Base-by-base conservation (phyloP, 371 early-diverging fungal genomes). In the Mortierella sp. region DNA sequence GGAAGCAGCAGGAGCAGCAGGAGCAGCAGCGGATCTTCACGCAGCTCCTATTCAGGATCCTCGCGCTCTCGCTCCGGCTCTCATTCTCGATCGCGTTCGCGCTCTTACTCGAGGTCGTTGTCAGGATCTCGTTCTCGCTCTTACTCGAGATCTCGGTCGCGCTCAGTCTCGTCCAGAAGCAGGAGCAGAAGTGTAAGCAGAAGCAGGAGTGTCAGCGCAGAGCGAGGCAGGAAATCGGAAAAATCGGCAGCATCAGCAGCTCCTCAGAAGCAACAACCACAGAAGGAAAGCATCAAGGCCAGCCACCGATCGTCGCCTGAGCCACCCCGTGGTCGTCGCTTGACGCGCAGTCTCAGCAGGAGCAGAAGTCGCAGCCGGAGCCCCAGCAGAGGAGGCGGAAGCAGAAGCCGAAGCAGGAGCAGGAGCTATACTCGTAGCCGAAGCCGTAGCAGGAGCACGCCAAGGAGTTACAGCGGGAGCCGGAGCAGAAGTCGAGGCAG, bases 331-430 rank as follows among this genome's bases (percentile, higher is more conserved):
- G 81, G 81, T 18, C 76, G 76, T 12, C 44, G 73, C 4, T 24
- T 46, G 41, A 76, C 65, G 4, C 71, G 80, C 29, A 75, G 72
- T 54, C 48, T 56, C 14, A 75, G 76, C 46, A 68, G 71, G 29
- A 77, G 82, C 49, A 29, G 56, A 32, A 82, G 82, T 35, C 63
- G 79, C 32, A 78, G 83, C 49, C 73, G 81, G 14, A 81, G 81
- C 21, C 41, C 41, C 4, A 82, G 82, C 75, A 75, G 75, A 35
- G 74, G 75, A 29, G 65, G 72, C 46, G 27, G 60, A 43, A 68
- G 58, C 43, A 43, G 74, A 18, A 78, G 56, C 72, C 48, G 71
- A 12, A 70, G 71, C 60, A 71, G 54, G 21, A 70, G 75, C 71
- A 74, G 72, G 54, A 65, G 74, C 56, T 18, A 32, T n/a, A 75